Evolutionary conservation across 371 early-diverging fungal genomes (phyloP).

Genomic region (Parasitella parasitica): DNA sequence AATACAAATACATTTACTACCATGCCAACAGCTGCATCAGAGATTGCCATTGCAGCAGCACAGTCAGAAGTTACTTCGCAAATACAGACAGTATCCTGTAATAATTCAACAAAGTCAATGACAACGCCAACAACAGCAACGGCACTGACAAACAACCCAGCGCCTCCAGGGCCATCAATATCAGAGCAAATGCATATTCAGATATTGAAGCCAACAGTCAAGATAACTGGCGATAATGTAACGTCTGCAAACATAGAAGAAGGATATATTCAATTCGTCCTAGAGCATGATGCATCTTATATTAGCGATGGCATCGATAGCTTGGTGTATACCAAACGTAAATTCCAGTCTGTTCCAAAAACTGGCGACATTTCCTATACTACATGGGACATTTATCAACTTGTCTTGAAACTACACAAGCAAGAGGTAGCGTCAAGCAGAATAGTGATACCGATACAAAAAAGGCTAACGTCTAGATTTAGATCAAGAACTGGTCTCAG

Average conservation of each 20-base stretch:
- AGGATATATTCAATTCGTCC: conserved; percentile 48
- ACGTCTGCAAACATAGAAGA: conserved; percentile 39
- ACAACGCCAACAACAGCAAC: not conserved
- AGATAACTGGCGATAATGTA: conserved; percentile 39
- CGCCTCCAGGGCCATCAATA: not conserved
- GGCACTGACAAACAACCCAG: not conserved
- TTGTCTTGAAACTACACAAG: conserved; percentile 44
- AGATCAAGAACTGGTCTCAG: conserved; percentile 57
- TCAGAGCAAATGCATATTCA: not conserved
- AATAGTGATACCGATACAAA: too few species aligned
- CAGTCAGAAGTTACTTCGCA: not conserved
- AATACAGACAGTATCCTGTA: not conserved
- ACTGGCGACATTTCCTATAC: conserved; percentile 48
- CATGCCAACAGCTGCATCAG: not conserved
- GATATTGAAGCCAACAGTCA: not conserved
- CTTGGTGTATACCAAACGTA: conserved; percentile 41
- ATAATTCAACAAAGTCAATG: not conserved
- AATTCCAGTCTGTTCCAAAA: conserved; percentile 44
- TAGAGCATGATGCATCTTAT: conserved; percentile 38
- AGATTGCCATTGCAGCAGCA: not conserved
- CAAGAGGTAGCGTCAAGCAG: conserved; percentile 50
- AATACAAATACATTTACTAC: not conserved
- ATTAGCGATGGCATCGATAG: conserved; percentile 42
- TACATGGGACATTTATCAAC: conserved; percentile 47
- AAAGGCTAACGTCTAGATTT: too few species aligned